A percentile compares a stretch with the other conserved stretches of the same genome.
Conservation (phyloP, 2,329 filamentous ascomycete genomes). For the Waltergamsia citrina region DNA sequence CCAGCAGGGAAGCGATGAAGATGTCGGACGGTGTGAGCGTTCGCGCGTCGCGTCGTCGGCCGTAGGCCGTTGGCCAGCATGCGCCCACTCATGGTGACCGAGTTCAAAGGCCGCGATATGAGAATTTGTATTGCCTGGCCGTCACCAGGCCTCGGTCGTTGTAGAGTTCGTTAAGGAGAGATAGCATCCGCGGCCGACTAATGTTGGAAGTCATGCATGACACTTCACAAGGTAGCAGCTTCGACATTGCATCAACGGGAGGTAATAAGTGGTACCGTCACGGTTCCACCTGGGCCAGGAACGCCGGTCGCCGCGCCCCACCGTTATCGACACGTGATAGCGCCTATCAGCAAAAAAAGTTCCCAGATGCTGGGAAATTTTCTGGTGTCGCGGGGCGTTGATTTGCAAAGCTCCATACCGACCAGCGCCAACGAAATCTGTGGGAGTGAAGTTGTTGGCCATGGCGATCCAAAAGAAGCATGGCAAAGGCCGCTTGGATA, state of each 20-base stretch:
- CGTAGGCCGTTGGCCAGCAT: conserved; percentile 60
- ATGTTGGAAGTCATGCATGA: neutral
- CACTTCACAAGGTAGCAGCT: neutral
- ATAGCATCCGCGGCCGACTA: too few relatives aligned
- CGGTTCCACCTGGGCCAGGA: too few relatives aligned
- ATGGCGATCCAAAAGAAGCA: conserved; percentile 99
- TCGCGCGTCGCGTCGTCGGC: conserved; percentile 54
- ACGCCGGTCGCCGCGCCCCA: neutral
- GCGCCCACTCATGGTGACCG: conserved; percentile 22
- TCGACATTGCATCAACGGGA: neutral
- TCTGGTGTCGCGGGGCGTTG: conserved; percentile 15
- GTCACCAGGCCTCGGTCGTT: conserved; percentile 4
- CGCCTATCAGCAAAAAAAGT: conserved; percentile 22
- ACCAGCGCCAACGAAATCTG: neutral
- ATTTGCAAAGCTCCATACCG: conserved; percentile 6
- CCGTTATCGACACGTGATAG: conserved; percentile 23
- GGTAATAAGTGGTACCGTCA: neutral
- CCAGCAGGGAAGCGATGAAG: conserved; percentile 59
- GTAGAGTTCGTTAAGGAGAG: too few relatives aligned
- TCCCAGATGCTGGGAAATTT: conserved; percentile 11
- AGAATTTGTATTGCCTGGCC: conserved; percentile 3
- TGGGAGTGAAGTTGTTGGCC: too few relatives aligned
- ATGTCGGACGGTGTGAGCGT: conserved; percentile 47
- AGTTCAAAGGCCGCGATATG: neutral
- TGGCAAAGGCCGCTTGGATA: conserved; percentile 95